phyloP scores from a whole-genome alignment of 139 green algal species.

The Chlorella sorokiniana region DNA sequence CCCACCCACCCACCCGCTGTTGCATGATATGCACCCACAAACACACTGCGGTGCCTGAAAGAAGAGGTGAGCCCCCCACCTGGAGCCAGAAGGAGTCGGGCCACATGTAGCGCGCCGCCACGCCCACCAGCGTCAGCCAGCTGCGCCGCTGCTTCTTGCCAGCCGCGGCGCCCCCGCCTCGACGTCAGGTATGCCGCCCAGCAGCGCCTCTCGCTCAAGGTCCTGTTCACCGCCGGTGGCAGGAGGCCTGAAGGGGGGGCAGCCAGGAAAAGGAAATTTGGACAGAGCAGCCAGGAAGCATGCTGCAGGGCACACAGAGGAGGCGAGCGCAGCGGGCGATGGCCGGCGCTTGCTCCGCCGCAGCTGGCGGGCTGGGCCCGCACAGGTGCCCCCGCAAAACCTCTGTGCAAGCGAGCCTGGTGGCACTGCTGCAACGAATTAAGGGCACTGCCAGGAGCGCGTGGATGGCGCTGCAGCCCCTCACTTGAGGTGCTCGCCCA shows the following conservation, averaged over 20 bases:
- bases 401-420: too few species aligned
- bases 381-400: too few species aligned
- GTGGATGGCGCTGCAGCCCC: background rate
- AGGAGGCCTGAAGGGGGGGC: background rate
- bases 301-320: background rate
- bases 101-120: slow-evolving; percentile 32
- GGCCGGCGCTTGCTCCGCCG: too few species aligned
- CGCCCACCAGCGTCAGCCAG: slow-evolving; percentile 20
- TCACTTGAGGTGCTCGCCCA: slow-evolving; percentile 16
- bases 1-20: too few species aligned
- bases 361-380: too few species aligned
- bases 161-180: background rate
- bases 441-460: background rate
- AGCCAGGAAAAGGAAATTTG: background rate
- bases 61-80: background rate
- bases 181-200: background rate
- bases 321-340: too few species aligned
- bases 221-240: background rate
- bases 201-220: slow-evolving; percentile 10
- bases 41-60: too few species aligned
- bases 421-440: background rate
- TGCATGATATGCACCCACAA: too few species aligned
- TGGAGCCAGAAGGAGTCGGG: background rate
- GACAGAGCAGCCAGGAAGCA: background rate
- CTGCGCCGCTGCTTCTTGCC: slow-evolving; percentile 2